Evolutionary conservation across 441 rosid species (phyloP).

Genomic region (Corymbia citriodora): DNA sequence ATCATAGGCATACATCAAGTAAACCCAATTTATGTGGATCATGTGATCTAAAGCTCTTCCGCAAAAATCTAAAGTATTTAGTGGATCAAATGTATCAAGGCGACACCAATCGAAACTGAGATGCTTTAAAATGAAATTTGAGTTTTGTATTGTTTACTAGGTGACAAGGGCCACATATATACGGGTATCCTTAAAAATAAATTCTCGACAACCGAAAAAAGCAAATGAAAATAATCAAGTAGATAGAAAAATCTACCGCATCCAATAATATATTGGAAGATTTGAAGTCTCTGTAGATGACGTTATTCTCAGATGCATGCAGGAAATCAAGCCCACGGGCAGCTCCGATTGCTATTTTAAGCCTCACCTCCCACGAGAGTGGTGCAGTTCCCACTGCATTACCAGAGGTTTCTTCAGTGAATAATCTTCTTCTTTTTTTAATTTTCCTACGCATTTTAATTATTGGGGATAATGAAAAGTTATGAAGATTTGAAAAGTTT

Average conservation of each 20-base stretch:
- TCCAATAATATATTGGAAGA: slow-evolving; percentile 13
- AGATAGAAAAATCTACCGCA: background rate
- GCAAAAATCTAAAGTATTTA: fast-evolving
- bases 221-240: background rate
- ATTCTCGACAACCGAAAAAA: fast-evolving
- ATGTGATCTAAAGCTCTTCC: no score
- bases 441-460: background rate
- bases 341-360: slow-evolving; percentile 11
- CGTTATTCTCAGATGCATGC: slow-evolving; percentile 3
- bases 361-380: slow-evolving; percentile 8
- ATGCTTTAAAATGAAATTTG: no score
- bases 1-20: no score
- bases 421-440: background rate
- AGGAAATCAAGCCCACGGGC: slow-evolving; percentile 7
- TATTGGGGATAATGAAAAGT: no score
- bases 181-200: no score
- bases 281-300: slow-evolving; percentile 10
- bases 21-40: no score
- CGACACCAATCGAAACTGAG: no score
- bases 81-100: no score
- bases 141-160: no score
- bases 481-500: no score
- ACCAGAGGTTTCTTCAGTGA: background rate
- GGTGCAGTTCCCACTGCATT: slow-evolving; percentile 4
- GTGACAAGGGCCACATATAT: no score